These are phyloP conservation scores for Russula brevipes DNA, from an alignment of 768 basidiomycete genomes.

Conservation along the genomic window DNA sequence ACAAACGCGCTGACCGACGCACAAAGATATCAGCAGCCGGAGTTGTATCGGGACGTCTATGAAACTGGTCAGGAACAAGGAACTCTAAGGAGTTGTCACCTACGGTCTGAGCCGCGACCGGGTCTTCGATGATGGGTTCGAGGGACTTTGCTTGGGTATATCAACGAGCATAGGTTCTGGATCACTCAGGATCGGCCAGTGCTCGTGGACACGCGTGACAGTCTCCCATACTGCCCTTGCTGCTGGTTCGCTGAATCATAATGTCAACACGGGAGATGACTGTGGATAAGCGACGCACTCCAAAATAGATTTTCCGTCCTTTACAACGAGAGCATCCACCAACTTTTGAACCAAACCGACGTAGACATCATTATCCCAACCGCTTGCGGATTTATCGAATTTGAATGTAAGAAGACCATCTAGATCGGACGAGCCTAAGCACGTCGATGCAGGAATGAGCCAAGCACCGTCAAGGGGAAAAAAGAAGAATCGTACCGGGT, in stretches of 20 bases:
- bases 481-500: not conserved
- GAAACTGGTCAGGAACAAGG: not conserved
- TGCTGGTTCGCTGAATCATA: constrained; percentile 6
- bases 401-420: constrained; percentile 17
- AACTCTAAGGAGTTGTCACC: not conserved
- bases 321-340: not conserved
- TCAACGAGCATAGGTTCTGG: constrained; percentile 1
- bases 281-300: not conserved
- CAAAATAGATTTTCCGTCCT: constrained; percentile 8
- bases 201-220: constrained; percentile 1
- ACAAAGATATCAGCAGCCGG: not conserved
- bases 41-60: constrained; percentile 1
- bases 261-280: not conserved
- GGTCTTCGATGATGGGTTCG: not conserved
- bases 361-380: constrained; percentile 7
- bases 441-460: not conserved
- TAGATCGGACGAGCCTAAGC: not conserved
- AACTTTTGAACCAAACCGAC: not conserved
- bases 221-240: constrained; percentile 16
- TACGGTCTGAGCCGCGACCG: constrained; percentile 5
- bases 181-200: not conserved
- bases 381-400: constrained; percentile 4
- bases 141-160: not conserved
- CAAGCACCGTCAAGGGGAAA: not conserved
- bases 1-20: constrained; percentile 24